Evolutionary conservation across 1,139 yeast species (phyloP).

Genomic region (Protomyces gravidus): DNA sequence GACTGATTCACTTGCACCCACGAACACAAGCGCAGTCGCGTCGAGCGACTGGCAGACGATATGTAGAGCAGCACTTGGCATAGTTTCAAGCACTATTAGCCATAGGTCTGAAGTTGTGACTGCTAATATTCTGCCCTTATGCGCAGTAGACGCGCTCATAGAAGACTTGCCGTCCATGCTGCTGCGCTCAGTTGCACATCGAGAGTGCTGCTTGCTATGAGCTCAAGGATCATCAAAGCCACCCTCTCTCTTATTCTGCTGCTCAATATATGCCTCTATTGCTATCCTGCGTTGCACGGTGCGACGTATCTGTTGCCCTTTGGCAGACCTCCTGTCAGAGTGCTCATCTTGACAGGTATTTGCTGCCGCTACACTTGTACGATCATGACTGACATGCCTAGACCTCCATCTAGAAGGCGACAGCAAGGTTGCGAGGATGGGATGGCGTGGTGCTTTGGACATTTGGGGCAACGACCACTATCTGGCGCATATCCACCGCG

Average conservation of each 20-base stretch:
- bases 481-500: slow-evolving; percentile 25
- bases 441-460: slow-evolving; percentile 23
- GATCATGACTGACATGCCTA: not conserved
- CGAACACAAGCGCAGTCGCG: no score
- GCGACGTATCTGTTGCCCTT: slow-evolving; percentile 9
- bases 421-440: slow-evolving; percentile 21
- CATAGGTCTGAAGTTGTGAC: no score
- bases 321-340: slow-evolving; percentile 13
- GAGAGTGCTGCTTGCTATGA: no score
- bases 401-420: slow-evolving; percentile 25
- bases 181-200: no score
- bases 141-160: no score
- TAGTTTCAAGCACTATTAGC: no score
- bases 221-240: no score
- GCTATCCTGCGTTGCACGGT: slow-evolving; percentile 16
- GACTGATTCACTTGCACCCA: no score
- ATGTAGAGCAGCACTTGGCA: no score
- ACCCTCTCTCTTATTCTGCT: not conserved
- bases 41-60: no score
- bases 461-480: slow-evolving; percentile 28
- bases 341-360: slow-evolving; percentile 20
- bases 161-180: no score
- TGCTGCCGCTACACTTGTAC: not conserved
- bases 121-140: no score
- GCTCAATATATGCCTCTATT: slow-evolving; percentile 8